These are phyloP conservation scores for Fragaria vesca DNA, from an alignment of 306 rosid species.

Conservation along the genomic window DNA sequence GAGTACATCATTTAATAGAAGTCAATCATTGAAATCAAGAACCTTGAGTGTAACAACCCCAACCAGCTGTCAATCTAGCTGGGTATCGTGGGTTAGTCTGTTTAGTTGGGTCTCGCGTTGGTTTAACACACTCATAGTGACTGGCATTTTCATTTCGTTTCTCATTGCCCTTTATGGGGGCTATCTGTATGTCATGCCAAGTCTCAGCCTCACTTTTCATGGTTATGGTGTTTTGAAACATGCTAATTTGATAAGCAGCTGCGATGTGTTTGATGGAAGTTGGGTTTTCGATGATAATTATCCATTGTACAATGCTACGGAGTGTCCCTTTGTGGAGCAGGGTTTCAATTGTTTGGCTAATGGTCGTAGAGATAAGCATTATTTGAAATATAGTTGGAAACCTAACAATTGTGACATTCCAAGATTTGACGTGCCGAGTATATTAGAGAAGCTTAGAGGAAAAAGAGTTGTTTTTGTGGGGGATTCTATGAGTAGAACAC, in stretches of 20 bases:
- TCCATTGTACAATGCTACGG: conserved; percentile 72
- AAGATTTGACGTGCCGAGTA: conserved; percentile 40
- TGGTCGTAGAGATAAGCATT: conserved; percentile 61
- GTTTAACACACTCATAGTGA: conserved; percentile 50
- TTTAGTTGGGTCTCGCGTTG: conserved; percentile 50
- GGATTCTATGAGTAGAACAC: conserved; percentile 91
- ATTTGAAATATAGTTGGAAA: conserved; percentile 80
- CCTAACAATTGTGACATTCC: conserved; percentile 61
- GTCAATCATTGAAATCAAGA: conserved; percentile 41
- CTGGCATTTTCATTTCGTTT: conserved; percentile 54
- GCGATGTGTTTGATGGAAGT: conserved; percentile 63
- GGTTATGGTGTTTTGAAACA: conserved; percentile 29
- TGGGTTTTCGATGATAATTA: conserved; percentile 52
- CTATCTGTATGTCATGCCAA: conserved; percentile 60
- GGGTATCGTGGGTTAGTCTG: conserved; percentile 41
- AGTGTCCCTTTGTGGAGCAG: conserved; percentile 76
- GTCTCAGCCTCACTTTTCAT: conserved; percentile 42
- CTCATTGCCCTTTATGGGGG: conserved; percentile 56
- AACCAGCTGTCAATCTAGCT: conserved; percentile 37
- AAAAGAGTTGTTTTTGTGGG: conserved; percentile 84
- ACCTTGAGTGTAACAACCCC: conserved; percentile 44
- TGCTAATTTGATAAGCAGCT: conserved; percentile 33
- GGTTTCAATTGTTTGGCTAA: conserved; percentile 79
- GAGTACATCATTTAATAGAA: conserved; percentile 39
- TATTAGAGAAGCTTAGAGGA: conserved; percentile 54